phyloP scores from a whole-genome alignment of 2,329 filamentous ascomycete genomes.

The Phyllosticta ampelicida region DNA sequence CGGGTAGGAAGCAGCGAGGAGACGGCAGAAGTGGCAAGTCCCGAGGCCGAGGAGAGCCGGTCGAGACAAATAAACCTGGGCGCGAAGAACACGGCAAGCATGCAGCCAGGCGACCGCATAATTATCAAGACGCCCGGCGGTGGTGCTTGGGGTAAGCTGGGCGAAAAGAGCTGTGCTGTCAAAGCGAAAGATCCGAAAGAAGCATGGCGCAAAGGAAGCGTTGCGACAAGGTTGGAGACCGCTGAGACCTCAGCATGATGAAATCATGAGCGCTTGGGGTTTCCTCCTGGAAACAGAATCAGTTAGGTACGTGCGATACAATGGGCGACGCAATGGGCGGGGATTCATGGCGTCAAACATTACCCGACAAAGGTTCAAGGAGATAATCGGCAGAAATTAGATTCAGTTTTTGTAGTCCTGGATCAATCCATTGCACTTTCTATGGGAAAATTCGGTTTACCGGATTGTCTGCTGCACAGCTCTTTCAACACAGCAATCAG shows the following conservation, averaged over 20 bases:
- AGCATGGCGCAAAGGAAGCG: slow-evolving; percentile 48
- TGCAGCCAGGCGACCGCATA: slow-evolving; percentile 67
- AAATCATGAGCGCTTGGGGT: neutral
- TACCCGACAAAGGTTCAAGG: too few species aligned
- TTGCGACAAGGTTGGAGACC: slow-evolving; percentile 45
- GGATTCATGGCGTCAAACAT: neutral
- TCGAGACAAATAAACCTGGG: slow-evolving; percentile 60
- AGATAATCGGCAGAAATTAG: too few species aligned
- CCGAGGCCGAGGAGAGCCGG: slow-evolving; percentile 33
- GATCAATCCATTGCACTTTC: too few species aligned
- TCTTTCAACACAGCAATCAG: too few species aligned
- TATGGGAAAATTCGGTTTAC: too few species aligned
- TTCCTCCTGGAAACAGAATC: neutral
- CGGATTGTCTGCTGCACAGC: too few species aligned
- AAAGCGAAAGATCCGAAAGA: slow-evolving; percentile 47
- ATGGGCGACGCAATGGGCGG: neutral
- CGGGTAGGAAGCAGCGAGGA: slow-evolving; percentile 16
- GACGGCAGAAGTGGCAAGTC: slow-evolving; percentile 11
- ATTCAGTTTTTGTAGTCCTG: too few species aligned
- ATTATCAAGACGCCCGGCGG: slow-evolving; percentile 70
- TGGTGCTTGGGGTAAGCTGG: slow-evolving; percentile 60
- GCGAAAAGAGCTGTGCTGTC: slow-evolving; percentile 42
- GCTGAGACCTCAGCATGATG: slow-evolving; percentile 29
- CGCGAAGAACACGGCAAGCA: slow-evolving; percentile 68
- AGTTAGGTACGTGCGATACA: neutral